phyloP scores from a whole-genome alignment of 1,284 basidiomycete genomes.

The Peniophora sp. region DNA sequence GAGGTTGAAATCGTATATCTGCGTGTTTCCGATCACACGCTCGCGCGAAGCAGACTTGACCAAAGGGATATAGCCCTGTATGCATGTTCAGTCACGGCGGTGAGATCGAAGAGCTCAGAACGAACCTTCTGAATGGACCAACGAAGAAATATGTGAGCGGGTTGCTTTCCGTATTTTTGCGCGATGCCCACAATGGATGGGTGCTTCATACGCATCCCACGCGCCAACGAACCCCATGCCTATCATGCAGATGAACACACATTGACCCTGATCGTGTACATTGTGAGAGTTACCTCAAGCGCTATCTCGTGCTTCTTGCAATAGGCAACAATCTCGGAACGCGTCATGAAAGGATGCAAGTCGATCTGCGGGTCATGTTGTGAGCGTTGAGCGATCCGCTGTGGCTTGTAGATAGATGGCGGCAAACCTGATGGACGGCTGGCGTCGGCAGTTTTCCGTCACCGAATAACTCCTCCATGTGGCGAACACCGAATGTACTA shows the following conservation, averaged over 20 bases:
- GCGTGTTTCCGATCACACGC: conserved; percentile 49
- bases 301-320: conserved; percentile 53
- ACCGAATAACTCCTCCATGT: conserved; percentile 54
- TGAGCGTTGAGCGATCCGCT: neutral
- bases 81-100: neutral
- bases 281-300: conserved; percentile 46
- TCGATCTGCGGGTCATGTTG: conserved; percentile 34
- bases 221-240: conserved; percentile 50
- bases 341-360: conserved; percentile 70
- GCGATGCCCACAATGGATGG: conserved; percentile 32
- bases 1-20: conserved; percentile 55
- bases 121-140: conserved; percentile 75
- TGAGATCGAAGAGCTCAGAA: neutral
- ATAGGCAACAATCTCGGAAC: conserved; percentile 53
- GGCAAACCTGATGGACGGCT: conserved; percentile 57
- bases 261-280: conserved; percentile 18
- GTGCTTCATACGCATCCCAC: conserved; percentile 43
- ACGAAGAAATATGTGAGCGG: conserved; percentile 65
- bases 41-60: conserved; percentile 52
- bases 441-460: conserved; percentile 40
- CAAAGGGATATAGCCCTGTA: conserved; percentile 45
- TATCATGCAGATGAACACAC: conserved; percentile 16
- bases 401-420: neutral
- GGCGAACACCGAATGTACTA: conserved; percentile 61
- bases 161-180: conserved; percentile 48